Conservation (phyloP, 768 basidiomycete species). For the Leccinum sublutescens region DNA sequence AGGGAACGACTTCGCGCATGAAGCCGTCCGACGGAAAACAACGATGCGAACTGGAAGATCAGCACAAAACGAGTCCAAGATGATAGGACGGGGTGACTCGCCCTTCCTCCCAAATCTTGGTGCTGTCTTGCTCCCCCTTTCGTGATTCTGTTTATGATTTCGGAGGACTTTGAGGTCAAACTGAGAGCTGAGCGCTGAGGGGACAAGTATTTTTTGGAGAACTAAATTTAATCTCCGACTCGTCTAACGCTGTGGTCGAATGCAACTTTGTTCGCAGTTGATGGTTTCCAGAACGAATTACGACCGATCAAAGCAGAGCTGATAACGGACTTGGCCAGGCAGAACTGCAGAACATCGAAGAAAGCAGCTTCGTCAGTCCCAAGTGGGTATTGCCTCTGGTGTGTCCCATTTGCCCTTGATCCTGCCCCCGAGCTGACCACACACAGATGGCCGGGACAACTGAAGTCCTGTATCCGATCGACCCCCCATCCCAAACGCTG, state of each 20-base stretch:
- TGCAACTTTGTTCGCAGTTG: conserved; percentile 42
- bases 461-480: conserved; percentile 64
- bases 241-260: background rate
- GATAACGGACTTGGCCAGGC: conserved; percentile 68
- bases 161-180: too few species aligned
- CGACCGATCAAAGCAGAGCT: conserved; percentile 77
- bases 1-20: background rate
- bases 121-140: conserved; percentile 35
- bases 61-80: conserved; percentile 6
- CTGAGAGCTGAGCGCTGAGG: too few species aligned
- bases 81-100: background rate
- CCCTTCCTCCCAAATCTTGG: conserved; percentile 44
- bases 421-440: background rate
- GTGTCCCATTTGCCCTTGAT: conserved; percentile 5
- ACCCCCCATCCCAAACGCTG: conserved; percentile 49
- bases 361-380: conserved; percentile 88
- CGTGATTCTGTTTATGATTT: conserved; percentile 34
- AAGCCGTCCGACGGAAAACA: background rate
- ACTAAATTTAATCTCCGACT: too few species aligned
- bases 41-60: conserved; percentile 10
- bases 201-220: too few species aligned
- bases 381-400: conserved; percentile 88
- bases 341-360: conserved; percentile 71
- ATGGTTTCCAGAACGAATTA: conserved; percentile 91
- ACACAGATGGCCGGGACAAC: conserved; percentile 84